These are phyloP conservation scores for Arthrobotrys entomopaga DNA, from an alignment of 2,329 filamentous ascomycete species.

Conservation along the genomic window DNA sequence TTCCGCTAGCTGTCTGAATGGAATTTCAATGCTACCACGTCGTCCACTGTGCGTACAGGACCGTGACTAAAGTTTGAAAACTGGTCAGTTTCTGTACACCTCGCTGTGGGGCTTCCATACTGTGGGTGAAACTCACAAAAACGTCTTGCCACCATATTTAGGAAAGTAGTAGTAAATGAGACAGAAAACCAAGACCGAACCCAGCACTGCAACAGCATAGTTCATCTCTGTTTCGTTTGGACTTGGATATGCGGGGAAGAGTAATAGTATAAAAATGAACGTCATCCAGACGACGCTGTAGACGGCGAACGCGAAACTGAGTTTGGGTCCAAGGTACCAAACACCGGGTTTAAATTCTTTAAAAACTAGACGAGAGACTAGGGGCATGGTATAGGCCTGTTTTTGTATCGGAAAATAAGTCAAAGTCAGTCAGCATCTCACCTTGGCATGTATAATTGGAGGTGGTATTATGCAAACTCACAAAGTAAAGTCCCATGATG, in stretches of 20 bases:
- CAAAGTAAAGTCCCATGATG: constrained; percentile 61
- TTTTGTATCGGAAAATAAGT: neutral
- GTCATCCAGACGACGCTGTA: constrained; percentile 60
- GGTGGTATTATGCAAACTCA: constrained; percentile 4
- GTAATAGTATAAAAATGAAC: constrained; percentile 59
- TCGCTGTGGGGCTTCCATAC: neutral
- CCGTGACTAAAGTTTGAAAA: constrained; percentile 12
- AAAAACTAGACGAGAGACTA: constrained; percentile 59
- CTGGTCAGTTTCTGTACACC: neutral
- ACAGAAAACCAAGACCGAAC: constrained; percentile 60
- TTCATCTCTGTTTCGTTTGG: constrained; percentile 59
- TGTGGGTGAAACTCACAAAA: constrained; percentile 56
- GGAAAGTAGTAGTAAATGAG: constrained; percentile 60
- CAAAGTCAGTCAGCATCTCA: neutral
- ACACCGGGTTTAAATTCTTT: constrained; percentile 59
- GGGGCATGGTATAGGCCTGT: constrained; percentile 60
- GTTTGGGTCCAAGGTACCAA: constrained; percentile 60
- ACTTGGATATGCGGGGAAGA: constrained; percentile 59
- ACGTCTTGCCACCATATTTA: constrained; percentile 59
- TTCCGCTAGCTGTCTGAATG: neutral
- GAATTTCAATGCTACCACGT: constrained; percentile 2
- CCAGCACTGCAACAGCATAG: constrained; percentile 60
- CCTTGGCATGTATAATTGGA: neutral
- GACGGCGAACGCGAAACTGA: constrained; percentile 58
- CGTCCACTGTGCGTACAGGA: constrained; percentile 26